A percentile compares a stretch with the other conserved stretches of the same genome.
Evolutionary conservation across 345 rosid species (phyloP).

Genomic region (Pistacia vera): DNA sequence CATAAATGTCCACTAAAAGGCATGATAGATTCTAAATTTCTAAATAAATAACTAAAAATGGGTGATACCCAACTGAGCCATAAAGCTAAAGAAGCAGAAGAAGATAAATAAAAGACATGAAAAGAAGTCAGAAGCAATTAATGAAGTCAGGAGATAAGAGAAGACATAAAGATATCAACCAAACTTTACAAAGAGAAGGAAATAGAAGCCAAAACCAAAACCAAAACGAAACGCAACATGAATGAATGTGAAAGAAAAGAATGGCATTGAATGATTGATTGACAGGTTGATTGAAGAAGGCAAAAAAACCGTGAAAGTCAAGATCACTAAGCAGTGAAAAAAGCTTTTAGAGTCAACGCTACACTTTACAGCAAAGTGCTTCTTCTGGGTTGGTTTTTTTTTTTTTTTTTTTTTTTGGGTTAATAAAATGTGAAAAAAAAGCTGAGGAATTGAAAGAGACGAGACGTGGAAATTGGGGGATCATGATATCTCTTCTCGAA

Average conservation of each 20-base stretch:
- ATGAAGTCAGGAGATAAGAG: slow-evolving; percentile 8
- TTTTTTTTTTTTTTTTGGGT: neutral
- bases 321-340: slow-evolving; percentile 19
- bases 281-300: slow-evolving; percentile 36
- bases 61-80: slow-evolving; percentile 3
- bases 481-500: slow-evolving; percentile 28
- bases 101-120: neutral
- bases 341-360: slow-evolving; percentile 21
- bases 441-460: slow-evolving; percentile 27
- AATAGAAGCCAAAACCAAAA: neutral
- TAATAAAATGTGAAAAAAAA: neutral
- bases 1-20: no score
- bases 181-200: slow-evolving; percentile 10
- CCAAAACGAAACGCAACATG: no score
- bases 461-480: slow-evolving; percentile 23
- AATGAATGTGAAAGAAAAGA: neutral
- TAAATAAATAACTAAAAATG: neutral
- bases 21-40: no score
- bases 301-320: slow-evolving; percentile 34
- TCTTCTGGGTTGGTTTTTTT: neutral
- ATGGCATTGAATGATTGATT: neutral
- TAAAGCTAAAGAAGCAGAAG: slow-evolving; percentile 4
- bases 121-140: neutral
- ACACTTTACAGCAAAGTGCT: slow-evolving; percentile 16
- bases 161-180: slow-evolving; percentile 20